Base-by-base conservation (phyloP, 2,329 filamentous ascomycete genomes). In the Colletotrichum trifolii region DNA sequence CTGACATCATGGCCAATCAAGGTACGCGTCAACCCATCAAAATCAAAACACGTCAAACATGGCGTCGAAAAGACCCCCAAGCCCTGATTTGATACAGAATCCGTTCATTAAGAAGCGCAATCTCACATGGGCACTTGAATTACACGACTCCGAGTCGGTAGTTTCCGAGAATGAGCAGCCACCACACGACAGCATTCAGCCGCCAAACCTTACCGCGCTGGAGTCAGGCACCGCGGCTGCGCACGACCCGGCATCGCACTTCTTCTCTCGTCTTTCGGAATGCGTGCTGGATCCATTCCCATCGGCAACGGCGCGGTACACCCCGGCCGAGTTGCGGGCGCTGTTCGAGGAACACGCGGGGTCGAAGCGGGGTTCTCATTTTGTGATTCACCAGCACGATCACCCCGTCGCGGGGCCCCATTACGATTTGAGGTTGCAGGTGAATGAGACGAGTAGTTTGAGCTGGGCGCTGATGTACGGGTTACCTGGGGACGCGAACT, bases 351-450 rank as follows among this genome's bases (percentile, higher is more conserved):
- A 58, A n/a, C 75, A 75, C 50, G 70, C 69, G 2, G 75, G 73
- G 15, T 76, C 61, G 48, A 45, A 64, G 4, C 47, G 60, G 13
- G 82, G 82, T 15, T 77, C 81, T 8, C 87, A 89, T 73, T 92
- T 92, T 71, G 86, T 92, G 55, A 83, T 92, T 42, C 89, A 92
- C 73, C 89, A 93, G 72, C 89, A 93, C 72, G 89, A 91, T 71
- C 90, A 92, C 72, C 90, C 90, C 2, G 74, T 91, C 47, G 88
- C 90, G 9, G 89, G 90, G 33, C 82, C 83, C 1, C 87, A 90
- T 72, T 91, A 92, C 78, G 90, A 92, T 74, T 80, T 92, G 17
- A 82, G 90, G 3, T 78, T 92, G 15, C 89, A 92, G 73, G 89
- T 92, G 73, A 92, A 90, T 36, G 81, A 83, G 62, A 84, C 85